Conservation (phyloP, 164 flowering plant species). For the Cinnamomum micranthum region DNA sequence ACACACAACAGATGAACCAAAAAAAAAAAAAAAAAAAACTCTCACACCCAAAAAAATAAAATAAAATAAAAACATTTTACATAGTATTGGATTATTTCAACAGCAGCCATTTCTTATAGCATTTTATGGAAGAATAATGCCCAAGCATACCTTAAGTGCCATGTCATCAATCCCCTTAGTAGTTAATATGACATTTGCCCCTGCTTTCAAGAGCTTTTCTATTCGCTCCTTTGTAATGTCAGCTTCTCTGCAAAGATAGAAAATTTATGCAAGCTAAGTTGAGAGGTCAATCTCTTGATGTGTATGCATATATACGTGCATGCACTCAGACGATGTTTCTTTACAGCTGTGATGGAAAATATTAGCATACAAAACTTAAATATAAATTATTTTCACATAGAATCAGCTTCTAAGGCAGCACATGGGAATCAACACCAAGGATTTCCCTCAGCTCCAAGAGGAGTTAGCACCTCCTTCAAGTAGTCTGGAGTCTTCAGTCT, state of each 20-base stretch:
- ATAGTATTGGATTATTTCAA: no score
- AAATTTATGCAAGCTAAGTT: neutral
- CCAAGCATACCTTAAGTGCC: constrained; percentile 85
- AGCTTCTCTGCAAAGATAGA: constrained; percentile 66
- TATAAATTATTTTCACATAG: no score
- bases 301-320: neutral
- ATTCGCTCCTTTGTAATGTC: constrained; percentile 95
- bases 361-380: no score
- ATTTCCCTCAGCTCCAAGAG: no score
- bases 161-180: constrained; percentile 99
- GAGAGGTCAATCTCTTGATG: neutral
- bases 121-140: neutral
- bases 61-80: no score
- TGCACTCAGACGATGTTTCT: neutral
- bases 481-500: no score
- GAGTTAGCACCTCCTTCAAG: no score
- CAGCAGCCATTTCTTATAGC: no score
- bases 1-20: neutral
- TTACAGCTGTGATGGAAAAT: neutral
- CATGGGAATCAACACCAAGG: no score
- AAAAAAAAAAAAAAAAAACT: no score
- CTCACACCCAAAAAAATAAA: no score
- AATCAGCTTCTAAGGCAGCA: neutral
- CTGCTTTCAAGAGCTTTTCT: constrained; percentile 89
- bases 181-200: constrained; percentile 93